These are phyloP conservation scores for Bonia amplexicaulis DNA, from an alignment of 176 grass and related monocot species.

Conservation along the genomic window DNA sequence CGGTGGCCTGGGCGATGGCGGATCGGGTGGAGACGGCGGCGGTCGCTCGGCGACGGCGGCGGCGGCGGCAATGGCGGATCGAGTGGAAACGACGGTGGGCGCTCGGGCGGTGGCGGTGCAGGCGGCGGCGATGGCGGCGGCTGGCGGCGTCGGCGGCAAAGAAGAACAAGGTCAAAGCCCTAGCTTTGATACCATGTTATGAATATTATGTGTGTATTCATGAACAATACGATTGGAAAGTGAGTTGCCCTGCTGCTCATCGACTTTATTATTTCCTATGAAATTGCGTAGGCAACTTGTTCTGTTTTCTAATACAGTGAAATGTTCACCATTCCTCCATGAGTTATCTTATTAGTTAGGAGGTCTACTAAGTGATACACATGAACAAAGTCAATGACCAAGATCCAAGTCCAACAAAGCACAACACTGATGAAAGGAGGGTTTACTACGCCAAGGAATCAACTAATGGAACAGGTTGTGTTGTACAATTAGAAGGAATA, in stretches of 20 bases:
- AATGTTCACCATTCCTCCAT: not conserved
- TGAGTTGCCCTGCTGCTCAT: not conserved
- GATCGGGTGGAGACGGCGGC: too few relatives aligned
- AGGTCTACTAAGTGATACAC: not conserved
- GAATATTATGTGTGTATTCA: too few relatives aligned
- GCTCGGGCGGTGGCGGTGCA: too few relatives aligned
- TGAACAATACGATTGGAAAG: not conserved
- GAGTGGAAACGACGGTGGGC: too few relatives aligned
- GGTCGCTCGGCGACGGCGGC: too few relatives aligned
- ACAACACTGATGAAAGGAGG: not conserved
- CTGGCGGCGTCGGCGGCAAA: too few relatives aligned
- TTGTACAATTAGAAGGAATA: not conserved
- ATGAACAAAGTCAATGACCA: constrained; percentile 8
- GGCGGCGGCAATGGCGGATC: too few relatives aligned
- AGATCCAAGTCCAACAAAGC: not conserved
- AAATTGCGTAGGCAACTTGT: not conserved
- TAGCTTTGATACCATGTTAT: too few relatives aligned
- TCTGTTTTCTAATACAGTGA: constrained; percentile 1
- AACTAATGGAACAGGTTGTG: not conserved
- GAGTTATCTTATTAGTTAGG: constrained; percentile 5
- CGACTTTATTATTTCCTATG: constrained; percentile 13
- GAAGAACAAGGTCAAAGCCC: too few relatives aligned
- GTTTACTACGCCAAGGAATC: constrained; percentile 1
- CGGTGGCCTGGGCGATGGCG: too few relatives aligned
- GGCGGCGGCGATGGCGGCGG: too few relatives aligned